A percentile compares a stretch with the other conserved stretches of the same genome.
These are phyloP conservation scores for Colletotrichum sp. DNA, from an alignment of 2,329 filamentous ascomycete genomes.

Conservation along the genomic window DNA sequence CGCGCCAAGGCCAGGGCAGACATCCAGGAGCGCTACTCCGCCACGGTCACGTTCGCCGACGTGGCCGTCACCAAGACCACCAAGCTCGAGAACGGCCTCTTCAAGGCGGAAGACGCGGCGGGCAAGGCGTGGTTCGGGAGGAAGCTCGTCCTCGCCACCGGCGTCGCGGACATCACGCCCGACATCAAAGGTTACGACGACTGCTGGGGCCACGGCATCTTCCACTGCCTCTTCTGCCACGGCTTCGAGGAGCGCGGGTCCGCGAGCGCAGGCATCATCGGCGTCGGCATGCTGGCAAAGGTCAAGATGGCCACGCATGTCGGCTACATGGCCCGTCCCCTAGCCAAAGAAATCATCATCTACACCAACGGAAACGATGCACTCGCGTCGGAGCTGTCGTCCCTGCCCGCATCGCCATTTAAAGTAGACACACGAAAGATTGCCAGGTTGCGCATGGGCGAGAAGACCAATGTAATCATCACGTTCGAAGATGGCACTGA, in stretches of 20 bases:
- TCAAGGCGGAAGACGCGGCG: slow-evolving; percentile 42
- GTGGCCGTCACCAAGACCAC: slow-evolving; percentile 32
- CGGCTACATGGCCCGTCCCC: slow-evolving; percentile 45
- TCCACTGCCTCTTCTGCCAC: slow-evolving; percentile 65
- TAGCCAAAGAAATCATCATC: slow-evolving; percentile 49
- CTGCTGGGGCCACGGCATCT: slow-evolving; percentile 59
- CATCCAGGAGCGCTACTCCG: slow-evolving; percentile 35
- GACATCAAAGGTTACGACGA: slow-evolving; percentile 58
- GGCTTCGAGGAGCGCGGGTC: slow-evolving; percentile 61
- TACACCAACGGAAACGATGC: slow-evolving; percentile 53
- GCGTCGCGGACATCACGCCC: slow-evolving; percentile 55
- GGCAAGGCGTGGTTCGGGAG: slow-evolving; percentile 50
- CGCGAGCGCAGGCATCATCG: slow-evolving; percentile 50
- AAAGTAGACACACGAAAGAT: slow-evolving; percentile 40
- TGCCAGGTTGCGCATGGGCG: slow-evolving; percentile 30
- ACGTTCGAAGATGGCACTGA: slow-evolving; percentile 43
- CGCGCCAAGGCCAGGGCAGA: slow-evolving; percentile 37
- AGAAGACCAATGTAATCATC: slow-evolving; percentile 33
- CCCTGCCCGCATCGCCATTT: slow-evolving; percentile 36
- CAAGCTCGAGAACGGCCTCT: slow-evolving; percentile 32
- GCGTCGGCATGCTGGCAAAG: slow-evolving; percentile 36
- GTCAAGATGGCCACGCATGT: slow-evolving; percentile 40
- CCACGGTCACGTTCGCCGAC: slow-evolving; percentile 29
- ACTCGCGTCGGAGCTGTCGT: slow-evolving; percentile 31
- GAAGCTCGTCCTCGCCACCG: slow-evolving; percentile 61